Conservation (phyloP, 2,329 filamentous ascomycete genomes). For the Chalaropsis ovoidea region DNA sequence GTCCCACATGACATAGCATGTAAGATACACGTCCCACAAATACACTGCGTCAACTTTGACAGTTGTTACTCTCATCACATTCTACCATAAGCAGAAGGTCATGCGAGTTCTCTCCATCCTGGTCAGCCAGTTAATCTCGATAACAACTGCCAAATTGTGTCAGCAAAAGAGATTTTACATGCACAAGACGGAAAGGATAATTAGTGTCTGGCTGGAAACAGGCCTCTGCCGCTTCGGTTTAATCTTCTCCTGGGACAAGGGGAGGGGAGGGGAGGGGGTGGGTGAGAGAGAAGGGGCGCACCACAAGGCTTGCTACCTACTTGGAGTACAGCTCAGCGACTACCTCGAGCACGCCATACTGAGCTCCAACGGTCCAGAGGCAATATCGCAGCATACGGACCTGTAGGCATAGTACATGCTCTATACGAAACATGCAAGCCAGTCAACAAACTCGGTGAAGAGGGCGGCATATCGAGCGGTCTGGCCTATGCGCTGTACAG, state of each 20-base stretch:
- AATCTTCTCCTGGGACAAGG: neutral
- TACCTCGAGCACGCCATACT: constrained; percentile 1
- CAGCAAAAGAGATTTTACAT: neutral
- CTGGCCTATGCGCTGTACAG: constrained; percentile 3
- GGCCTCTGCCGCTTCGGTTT: neutral
- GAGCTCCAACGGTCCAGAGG: neutral
- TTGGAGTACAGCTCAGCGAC: neutral
- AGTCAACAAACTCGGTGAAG: neutral
- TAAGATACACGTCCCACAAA: neutral
- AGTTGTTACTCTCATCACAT: neutral
- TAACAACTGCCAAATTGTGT: neutral
- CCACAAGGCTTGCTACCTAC: neutral
- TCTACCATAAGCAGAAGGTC: neutral
- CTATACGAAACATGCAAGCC: neutral
- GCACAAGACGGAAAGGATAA: neutral
- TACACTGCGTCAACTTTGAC: neutral
- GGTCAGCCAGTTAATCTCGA: neutral
- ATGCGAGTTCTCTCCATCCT: neutral
- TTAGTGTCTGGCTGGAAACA: neutral
- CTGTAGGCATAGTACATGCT: neutral
- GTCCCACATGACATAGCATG: neutral
- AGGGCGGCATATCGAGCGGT: neutral
- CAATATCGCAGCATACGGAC: neutral
- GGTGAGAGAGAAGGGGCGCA: no score
- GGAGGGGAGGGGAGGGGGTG: neutral